Evolutionary conservation across 2,329 filamentous ascomycete genomes (phyloP), one percentile per base, ranked within the genome.

Genomic region (Aspergillaceae sp.): DNA sequence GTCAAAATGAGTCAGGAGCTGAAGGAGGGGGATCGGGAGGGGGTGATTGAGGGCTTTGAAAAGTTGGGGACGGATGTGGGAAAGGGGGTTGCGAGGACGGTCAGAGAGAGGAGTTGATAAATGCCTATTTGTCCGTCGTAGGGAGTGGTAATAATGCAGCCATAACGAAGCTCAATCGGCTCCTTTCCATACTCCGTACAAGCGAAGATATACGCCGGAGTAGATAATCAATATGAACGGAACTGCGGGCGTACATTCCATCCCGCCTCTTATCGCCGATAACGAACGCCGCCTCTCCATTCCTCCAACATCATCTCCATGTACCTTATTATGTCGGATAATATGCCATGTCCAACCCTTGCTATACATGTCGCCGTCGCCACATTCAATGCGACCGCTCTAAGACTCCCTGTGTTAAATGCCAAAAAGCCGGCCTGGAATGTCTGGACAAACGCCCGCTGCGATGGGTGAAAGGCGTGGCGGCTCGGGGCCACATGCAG

Each of bases 1-100:
- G 81, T 77, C 52, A 84, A 84, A 67, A 82, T 83, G 80, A 82
- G 77, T 51, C 80, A 84, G 63, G 80, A 83, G 56, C 69, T 74
- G 69, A 47, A 58, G 0, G 55, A 59, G 2, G 78, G 70, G 0
- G 81, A 84, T 56, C 59, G 73, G 0, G 62, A 75, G 26, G 81
- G 82, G 1, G 74, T 84, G 0, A 64, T 80, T 5, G 56, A 74
- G 3, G 81, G 82, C 0, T 83, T 85, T 50, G 62, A 65, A 33
- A 55, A 47, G 5, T 41, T 78, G 46, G 66, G 61, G 0, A 66
- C 66, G 2, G 70, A 73, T 29, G 51, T 63, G 29, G 71, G 63
- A 0, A 44, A 40, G 26, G 47, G 54, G 19, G 61, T 73, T 33
- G 62, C 69, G 5, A 43, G 53, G 42, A 56, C 53, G 8, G 65